A percentile compares a stretch with the other conserved stretches of the same genome.
phyloP scores from a whole-genome alignment of 129 eudicot species.

The Arctium minus region DNA sequence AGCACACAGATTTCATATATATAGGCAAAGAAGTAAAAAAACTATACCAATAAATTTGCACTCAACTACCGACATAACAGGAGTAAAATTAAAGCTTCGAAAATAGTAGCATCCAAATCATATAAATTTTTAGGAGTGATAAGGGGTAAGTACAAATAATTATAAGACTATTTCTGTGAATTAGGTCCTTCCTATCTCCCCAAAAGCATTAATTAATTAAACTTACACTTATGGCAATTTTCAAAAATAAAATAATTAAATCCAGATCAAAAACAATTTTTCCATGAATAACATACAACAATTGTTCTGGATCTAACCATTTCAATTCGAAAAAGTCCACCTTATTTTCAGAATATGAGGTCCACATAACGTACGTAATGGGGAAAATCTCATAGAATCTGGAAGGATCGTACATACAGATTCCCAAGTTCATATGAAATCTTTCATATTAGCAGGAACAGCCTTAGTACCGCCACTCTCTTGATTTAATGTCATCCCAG shows the following conservation, averaged over 20 bases:
- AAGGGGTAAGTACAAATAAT: not conserved
- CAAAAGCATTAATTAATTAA: not conserved
- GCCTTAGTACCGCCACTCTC: slow-evolving; percentile 28
- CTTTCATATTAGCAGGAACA: slow-evolving; percentile 26
- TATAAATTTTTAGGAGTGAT: not conserved
- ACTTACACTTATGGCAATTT: not conserved
- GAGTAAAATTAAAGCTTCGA: not conserved
- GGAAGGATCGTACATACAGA: not conserved
- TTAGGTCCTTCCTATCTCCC: not conserved
- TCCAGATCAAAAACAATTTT: not conserved
- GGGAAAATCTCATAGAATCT: not conserved
- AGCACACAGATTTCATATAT: not conserved
- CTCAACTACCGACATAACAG: not conserved
- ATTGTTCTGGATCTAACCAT: not conserved
- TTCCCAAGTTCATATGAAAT: slow-evolving; percentile 24
- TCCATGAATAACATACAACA: not conserved
- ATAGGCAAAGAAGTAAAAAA: not conserved
- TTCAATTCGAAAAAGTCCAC: not conserved
- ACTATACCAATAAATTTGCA: not conserved
- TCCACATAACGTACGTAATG: not conserved
- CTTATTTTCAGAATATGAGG: not conserved
- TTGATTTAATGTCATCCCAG: slow-evolving; percentile 16
- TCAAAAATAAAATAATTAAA: not conserved
- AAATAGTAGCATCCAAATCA: not conserved
- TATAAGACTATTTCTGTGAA: not conserved